Evolutionary conservation across 306 rosid species (phyloP), one percentile per base, ranked within the genome.

Genomic region (Vicia villosa): DNA sequence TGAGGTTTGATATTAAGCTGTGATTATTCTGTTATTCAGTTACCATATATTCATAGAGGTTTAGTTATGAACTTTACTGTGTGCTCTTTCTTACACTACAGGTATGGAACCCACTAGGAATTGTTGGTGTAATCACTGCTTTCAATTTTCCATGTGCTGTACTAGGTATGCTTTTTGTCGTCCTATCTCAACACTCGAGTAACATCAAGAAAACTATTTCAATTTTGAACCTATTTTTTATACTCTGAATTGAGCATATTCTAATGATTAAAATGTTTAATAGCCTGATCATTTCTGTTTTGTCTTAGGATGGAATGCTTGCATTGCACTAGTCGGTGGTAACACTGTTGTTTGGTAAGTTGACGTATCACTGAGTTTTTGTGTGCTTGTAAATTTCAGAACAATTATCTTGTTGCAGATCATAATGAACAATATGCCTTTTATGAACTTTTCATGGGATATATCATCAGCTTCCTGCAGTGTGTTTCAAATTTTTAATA

Each of bases 81-180:
- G 41, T 68, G 58, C 54, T 77, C 51, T n/a, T n/a, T n/a, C n/a
- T 61, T 69, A 41, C 54, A 16, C 65, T 40, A 51, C 81, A 94
- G 98, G 83, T 84, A 76, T 94, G 97, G 99, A 94, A 94, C 62
- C 97, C 99, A 10, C 84, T 94, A 17, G 97, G 99, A 71, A 74
- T 94, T 58, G 99, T 94, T 60, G 99, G 99, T 74, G 99, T 94
- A 17, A 94, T 94, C 79, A 88, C 96, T 72, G 99, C 99, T 72
- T 91, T 94, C 92, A 94, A 91, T 90, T 94, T 94, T 73, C 99
- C 99, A 45, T 91, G 97, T 14, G 99, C 99, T 60, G 99, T 94
- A 84, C 88, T 94, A 75, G 97, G 99, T 94, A 64, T 66, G 86
- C 72, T 69, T 26, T 66, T 74, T 50, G 65, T 74, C 34, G 22